Evolutionary conservation across 306 rosid genomes (phyloP), one percentile per base, ranked within the genome.

Genomic region (Vigna nakashimae): DNA sequence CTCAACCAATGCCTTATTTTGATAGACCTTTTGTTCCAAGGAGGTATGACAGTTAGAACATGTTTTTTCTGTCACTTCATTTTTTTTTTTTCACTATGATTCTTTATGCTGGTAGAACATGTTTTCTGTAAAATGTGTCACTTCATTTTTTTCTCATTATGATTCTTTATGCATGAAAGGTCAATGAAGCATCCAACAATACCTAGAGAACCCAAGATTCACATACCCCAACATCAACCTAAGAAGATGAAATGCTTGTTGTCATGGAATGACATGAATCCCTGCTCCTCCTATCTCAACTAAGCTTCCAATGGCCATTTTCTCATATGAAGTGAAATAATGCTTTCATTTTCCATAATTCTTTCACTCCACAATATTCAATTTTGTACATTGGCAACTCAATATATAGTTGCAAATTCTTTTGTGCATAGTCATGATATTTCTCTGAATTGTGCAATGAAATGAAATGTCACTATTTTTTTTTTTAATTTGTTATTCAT

Each of bases 1-100:
- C 99, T 71, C 98, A 96, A 75, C 99, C 98, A 10, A 92, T 96
- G 99, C 98, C 99, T 24, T 96, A 88, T 84, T 92, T 96, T 85
- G 99, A 96, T 74, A 90, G 94, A 81, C 99, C 99, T 55, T 96
- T 96, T 87, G 74, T 92, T 32, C 99, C 99, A 22, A 92, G 88
- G 88, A 91, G 99, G 99, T 95, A 36, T 36, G 82, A 82, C 30
- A 40, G 13, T 4, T 52, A 12, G 5, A 45, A 45, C 50, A 12
- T 45, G 50, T 12, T 10, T 12, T 10, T 45, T 45, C 2, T 12
- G 14, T 43, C 50, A 2, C 50, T 10, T 45, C 4, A 4, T 45
- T 14, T 11, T 45, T 45, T 11, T 11, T 11, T 45, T 45, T 5
- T 12, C 15, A 45, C 59, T 62, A 12, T 46, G 36, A 12, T 26